phyloP scores from a whole-genome alignment of 164 flowering plant species.

The Liquidambar formosana region DNA sequence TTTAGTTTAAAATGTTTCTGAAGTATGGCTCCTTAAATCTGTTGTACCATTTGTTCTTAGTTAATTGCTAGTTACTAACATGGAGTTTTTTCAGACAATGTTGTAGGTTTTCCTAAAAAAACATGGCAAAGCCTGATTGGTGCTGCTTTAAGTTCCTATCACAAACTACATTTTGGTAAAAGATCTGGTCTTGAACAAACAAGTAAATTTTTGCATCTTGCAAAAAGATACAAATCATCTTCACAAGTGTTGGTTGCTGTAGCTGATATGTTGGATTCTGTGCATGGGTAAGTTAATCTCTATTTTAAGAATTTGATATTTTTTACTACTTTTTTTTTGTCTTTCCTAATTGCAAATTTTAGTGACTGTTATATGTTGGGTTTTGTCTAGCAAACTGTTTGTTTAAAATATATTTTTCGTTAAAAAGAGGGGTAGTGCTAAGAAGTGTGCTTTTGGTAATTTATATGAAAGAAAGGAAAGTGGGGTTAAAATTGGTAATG shows the following conservation, averaged over 20 bases:
- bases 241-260: constrained; percentile 68
- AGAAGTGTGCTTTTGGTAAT: too few relatives aligned
- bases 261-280: constrained; percentile 71
- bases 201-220: constrained; percentile 51
- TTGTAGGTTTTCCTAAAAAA: constrained; percentile 52
- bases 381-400: too few relatives aligned
- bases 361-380: too few relatives aligned
- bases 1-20: not conserved
- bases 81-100: constrained; percentile 32
- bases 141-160: constrained; percentile 61
- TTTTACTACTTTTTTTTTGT: not conserved
- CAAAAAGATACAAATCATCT: constrained; percentile 56
- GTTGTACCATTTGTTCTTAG: not conserved
- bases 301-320: not conserved
- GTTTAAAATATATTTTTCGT: too few relatives aligned
- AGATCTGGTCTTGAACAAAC: constrained; percentile 31
- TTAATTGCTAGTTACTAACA: not conserved
- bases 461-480: too few relatives aligned
- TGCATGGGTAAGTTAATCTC: constrained; percentile 47
- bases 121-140: constrained; percentile 78
- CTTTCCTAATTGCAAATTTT: not conserved
- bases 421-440: too few relatives aligned
- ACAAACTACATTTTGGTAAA: constrained; percentile 19
- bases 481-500: too few relatives aligned
- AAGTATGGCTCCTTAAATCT: not conserved